phyloP scores from a whole-genome alignment of 805 yeast species.

The Ascoidea tarda region DNA sequence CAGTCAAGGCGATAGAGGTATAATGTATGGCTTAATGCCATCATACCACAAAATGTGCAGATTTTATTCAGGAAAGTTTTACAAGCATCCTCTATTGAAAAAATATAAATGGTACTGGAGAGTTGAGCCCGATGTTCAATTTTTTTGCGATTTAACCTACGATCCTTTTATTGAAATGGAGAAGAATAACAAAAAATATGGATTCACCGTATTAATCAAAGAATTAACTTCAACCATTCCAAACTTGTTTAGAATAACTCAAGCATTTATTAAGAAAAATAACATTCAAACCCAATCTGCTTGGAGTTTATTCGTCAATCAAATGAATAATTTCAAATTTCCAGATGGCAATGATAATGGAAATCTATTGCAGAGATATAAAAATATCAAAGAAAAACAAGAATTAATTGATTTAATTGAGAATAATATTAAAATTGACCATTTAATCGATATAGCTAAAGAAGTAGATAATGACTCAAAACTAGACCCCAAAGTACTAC shows the following conservation, averaged over 20 bases:
- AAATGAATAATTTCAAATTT: constrained; percentile 19
- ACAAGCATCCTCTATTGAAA: constrained; percentile 58
- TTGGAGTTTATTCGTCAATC: constrained; percentile 52
- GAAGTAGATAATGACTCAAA: constrained; percentile 10
- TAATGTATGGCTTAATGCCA: constrained; percentile 71
- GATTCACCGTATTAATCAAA: constrained; percentile 66
- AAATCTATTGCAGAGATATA: constrained; percentile 5
- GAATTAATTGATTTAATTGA: constrained; percentile 15
- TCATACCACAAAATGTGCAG: constrained; percentile 93
- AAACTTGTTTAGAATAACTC: constrained; percentile 60
- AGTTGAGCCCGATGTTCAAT: constrained; percentile 85
- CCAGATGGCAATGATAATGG: constrained; percentile 5
- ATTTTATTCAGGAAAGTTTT: constrained; percentile 76
- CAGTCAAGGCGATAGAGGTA: constrained; percentile 68
- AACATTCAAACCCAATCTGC: constrained; percentile 39
- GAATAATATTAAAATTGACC: constrained; percentile 20
- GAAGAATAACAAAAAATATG: constrained; percentile 54
- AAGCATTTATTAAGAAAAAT: constrained; percentile 38
- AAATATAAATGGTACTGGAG: constrained; percentile 91
- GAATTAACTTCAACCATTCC: constrained; percentile 80
- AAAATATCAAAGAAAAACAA: constrained; percentile 14
- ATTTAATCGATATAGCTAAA: constrained; percentile 9
- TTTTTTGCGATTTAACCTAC: constrained; percentile 81
- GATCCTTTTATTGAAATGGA: constrained; percentile 85
- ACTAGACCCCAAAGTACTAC: constrained; percentile 20